Percentiles rank a stretch among this genome's conserved stretches.
Evolutionary conservation across 139 green algal species (phyloP).

Genomic region (Diplosphaera chodatii): DNA sequence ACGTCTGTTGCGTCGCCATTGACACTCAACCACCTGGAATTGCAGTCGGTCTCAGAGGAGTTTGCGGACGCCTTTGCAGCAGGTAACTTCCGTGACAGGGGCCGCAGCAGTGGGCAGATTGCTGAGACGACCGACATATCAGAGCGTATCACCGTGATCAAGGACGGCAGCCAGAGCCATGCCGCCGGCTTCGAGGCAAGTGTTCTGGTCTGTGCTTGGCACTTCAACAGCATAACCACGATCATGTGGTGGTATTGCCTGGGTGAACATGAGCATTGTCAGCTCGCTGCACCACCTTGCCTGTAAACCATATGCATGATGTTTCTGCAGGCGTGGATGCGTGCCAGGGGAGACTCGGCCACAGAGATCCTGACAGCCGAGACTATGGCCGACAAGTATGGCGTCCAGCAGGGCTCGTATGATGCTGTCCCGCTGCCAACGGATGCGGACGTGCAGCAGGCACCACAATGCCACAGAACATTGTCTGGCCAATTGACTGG

Average conservation of each 20-base stretch:
- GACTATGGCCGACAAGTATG: slow-evolving; percentile 51
- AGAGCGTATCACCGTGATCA: slow-evolving; percentile 56
- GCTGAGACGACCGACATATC: slow-evolving; percentile 31
- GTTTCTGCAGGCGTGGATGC: slow-evolving; percentile 81
- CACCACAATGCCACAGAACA: too few relatives aligned
- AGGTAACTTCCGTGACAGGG: slow-evolving; percentile 20
- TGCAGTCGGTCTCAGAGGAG: slow-evolving; percentile 60
- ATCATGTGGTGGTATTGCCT: too few relatives aligned
- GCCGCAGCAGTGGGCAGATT: slow-evolving; percentile 10
- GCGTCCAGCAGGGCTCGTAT: slow-evolving; percentile 69
- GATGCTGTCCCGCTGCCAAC: slow-evolving; percentile 54
- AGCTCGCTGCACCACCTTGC: too few relatives aligned
- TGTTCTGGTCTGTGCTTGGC: too few relatives aligned
- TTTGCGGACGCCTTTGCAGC: slow-evolving; percentile 76
- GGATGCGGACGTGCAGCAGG: background rate
- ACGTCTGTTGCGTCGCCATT: too few relatives aligned
- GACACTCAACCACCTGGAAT: too few relatives aligned
- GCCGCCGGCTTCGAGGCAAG: slow-evolving; percentile 66
- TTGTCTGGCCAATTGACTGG: too few relatives aligned
- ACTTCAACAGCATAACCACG: too few relatives aligned
- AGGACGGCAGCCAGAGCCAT: slow-evolving; percentile 52
- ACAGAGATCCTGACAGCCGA: slow-evolving; percentile 63
- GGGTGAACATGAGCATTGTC: too few relatives aligned
- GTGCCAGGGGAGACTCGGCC: slow-evolving; percentile 42
- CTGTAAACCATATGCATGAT: too few relatives aligned